These are phyloP conservation scores for Globisporangium takayamanum DNA, from an alignment of 352 stramenopile species.

Conservation along the genomic window DNA sequence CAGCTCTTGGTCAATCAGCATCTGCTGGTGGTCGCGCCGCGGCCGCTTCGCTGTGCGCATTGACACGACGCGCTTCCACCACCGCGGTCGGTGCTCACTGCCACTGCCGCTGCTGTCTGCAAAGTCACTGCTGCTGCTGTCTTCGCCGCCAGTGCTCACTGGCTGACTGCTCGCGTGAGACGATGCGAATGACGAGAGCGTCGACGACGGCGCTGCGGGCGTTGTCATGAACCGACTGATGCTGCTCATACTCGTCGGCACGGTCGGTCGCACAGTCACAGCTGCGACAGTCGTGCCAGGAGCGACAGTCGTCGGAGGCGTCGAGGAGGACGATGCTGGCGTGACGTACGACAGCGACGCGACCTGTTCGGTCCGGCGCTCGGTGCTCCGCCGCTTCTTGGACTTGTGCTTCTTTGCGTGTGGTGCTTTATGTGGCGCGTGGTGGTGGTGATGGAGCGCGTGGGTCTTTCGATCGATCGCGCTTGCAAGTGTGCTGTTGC, in stretches of 20 bases:
- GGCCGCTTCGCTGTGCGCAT: conserved; percentile 22
- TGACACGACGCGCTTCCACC: conserved; percentile 32
- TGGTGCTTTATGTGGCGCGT: too few species aligned
- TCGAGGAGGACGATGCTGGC: background rate
- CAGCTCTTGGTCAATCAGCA: conserved; percentile 47
- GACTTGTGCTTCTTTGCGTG: background rate
- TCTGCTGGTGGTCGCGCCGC: conserved; percentile 11
- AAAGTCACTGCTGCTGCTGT: conserved; percentile 18
- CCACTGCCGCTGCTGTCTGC: conserved; percentile 13
- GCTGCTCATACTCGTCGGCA: conserved; percentile 4
- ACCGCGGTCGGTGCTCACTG: conserved; percentile 7
- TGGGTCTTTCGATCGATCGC: too few species aligned
- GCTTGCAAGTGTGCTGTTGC: too few species aligned
- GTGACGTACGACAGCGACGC: conserved; percentile 10
- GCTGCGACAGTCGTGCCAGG: background rate
- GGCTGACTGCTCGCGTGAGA: conserved; percentile 10
- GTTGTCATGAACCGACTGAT: conserved; percentile 12
- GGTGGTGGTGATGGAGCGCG: too few species aligned
- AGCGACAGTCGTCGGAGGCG: background rate
- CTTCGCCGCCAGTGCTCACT: conserved; percentile 4
- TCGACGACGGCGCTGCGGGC: conserved; percentile 4
- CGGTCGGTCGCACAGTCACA: background rate
- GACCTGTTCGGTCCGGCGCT: background rate
- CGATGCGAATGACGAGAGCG: conserved; percentile 15
- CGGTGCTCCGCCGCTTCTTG: background rate